Base-by-base conservation (phyloP, 345 rosid genomes). In the Citrus medica region DNA sequence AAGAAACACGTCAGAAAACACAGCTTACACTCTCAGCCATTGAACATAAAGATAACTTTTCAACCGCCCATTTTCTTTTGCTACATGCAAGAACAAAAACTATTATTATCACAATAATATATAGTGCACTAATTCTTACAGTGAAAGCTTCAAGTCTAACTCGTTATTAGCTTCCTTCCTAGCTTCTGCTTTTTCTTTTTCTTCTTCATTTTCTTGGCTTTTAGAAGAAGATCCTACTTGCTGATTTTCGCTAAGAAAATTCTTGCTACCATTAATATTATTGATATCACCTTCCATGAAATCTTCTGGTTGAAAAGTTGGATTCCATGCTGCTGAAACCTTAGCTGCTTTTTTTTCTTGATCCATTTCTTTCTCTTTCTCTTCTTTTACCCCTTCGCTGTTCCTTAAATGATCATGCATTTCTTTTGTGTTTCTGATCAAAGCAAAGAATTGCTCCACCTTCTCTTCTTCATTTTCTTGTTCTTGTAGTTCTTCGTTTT, bases 391-490 rank as follows among this genome's bases (percentile, higher is more conserved):
- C 30, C 32, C 58, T 3, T 37, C 48, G 22, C 46, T 33, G 1
- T 37, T 66, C 4, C 17, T 73, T 6, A 77, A 12, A 7, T 75
- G 79, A 35, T 83, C 81, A 14, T 76, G 81, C 68, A 78, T 51
- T 9, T 74, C 86, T 67, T 64, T 78, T 22, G 81, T 75, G 71
- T 80, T 78, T 62, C 77, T 81, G 9, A 83, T 75, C 81, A 83
- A 58, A 2, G 86, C 83, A 73, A 77, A 83, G 81, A 83, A 80
- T 71, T 59, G 74, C 78, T 83, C 86, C 55, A 83, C 59, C 70
- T 80, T 70, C 59, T 78, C 81, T 10, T 83, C 83, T 46, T 83
- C 86, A 33, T 33, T 73, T 9, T 65, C 75, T 22, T 7, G 77
- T 27, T 38, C 13, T 17, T 48, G 16, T 17, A 7, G 8, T 28